Conservation (phyloP, 202 grass and related monocot genomes). For the Zizania palustris region DNA sequence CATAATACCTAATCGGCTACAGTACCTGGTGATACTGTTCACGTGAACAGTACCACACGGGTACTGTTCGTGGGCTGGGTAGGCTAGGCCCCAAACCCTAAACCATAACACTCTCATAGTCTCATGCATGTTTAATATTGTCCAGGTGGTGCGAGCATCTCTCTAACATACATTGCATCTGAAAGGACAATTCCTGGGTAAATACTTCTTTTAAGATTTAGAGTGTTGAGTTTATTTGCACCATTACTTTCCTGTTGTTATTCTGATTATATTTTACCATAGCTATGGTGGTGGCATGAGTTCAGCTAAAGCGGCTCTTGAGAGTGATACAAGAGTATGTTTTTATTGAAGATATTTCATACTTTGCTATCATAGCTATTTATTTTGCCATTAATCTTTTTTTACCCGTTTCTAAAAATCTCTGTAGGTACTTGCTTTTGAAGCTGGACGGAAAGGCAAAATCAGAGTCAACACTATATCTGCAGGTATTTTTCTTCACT, state of each 20-base stretch:
- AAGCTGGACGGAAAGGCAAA: conserved; percentile 81
- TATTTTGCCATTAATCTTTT: neutral
- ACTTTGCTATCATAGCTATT: conserved; percentile 2
- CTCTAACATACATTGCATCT: conserved; percentile 90
- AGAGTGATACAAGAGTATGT: conserved; percentile 83
- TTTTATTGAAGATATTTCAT: conserved; percentile 6
- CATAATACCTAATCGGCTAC: too few species aligned
- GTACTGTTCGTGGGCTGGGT: too few species aligned
- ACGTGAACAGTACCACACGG: too few species aligned
- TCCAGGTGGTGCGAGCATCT: conserved; percentile 84
- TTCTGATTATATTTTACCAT: conserved; percentile 28
- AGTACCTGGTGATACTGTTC: too few species aligned
- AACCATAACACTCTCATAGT: too few species aligned
- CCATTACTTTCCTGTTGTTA: conserved; percentile 19
- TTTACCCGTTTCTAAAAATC: neutral
- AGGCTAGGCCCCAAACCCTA: too few species aligned
- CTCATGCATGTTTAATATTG: conserved; percentile 39
- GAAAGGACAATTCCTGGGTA: conserved; percentile 93
- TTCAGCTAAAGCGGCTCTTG: conserved; percentile 85
- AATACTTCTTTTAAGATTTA: conserved; percentile 38
- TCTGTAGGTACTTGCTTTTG: conserved; percentile 84
- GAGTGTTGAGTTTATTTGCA: neutral
- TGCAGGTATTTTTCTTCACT: conserved; percentile 60
- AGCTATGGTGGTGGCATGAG: conserved; percentile 94
- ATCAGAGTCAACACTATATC: conserved; percentile 97